Evolutionary conservation across 202 grass and related monocot species (phyloP).

Genomic region (Eragrostis tef): DNA sequence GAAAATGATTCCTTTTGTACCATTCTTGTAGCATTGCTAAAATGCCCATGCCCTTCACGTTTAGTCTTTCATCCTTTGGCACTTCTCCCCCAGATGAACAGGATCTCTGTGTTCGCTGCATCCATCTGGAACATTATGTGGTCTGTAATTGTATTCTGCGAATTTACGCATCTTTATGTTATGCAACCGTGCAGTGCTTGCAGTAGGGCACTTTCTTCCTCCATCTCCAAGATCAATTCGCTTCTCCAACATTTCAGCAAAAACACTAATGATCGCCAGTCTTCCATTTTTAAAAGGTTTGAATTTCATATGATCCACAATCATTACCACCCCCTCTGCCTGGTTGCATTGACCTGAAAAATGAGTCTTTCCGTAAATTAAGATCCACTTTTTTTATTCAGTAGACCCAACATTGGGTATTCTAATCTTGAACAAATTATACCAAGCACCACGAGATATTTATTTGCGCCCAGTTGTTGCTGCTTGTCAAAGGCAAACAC

Average conservation of each 20-base stretch:
- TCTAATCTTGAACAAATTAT: not conserved
- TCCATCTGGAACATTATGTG: not conserved
- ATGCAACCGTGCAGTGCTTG: not conserved
- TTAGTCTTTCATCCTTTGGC: no score
- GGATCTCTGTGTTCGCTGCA: not conserved
- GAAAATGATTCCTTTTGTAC: no score
- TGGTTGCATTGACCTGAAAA: conserved; percentile 41
- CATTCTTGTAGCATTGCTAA: no score
- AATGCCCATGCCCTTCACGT: no score
- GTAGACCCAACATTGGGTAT: conserved; percentile 7
- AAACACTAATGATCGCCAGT: not conserved
- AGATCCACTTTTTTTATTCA: not conserved
- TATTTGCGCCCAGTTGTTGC: not conserved
- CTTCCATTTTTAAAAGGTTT: not conserved
- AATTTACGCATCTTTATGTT: not conserved
- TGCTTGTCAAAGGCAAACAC: not conserved
- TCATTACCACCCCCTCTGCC: not conserved
- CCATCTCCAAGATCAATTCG: no score
- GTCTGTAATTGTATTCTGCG: not conserved
- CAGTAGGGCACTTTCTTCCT: no score
- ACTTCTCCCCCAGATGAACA: no score
- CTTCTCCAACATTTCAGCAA: not conserved
- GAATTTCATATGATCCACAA: conserved; percentile 8
- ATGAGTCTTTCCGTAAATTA: conserved; percentile 24
- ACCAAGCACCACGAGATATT: conserved; percentile 22